Base-by-base conservation (phyloP, 306 rosid genomes). In the Boehmeria nivea region DNA sequence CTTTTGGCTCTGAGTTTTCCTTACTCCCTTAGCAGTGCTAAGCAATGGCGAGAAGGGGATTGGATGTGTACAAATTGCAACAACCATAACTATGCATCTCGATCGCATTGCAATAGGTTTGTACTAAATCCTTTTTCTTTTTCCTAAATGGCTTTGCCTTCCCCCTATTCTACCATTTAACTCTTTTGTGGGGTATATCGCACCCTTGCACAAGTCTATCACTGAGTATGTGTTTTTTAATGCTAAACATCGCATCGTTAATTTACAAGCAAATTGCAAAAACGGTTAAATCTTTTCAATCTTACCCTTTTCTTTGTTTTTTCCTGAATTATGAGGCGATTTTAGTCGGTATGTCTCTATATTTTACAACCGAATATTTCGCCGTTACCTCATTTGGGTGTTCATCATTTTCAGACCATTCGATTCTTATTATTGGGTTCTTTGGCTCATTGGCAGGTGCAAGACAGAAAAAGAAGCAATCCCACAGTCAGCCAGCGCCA, bases 41-140 rank as follows among this genome's bases (percentile, higher is more conserved):
- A 87, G 79, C 99, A 91, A 78, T 91, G 99, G 95, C 87, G 90
- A 43, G 78, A 74, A 43, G 96, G 98, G 39, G 98, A 91, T 73
- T 91, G 98, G 98, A 87, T 87, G 95, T 87, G 99, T 83, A 61
- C 90, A 63, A 86, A 81, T 71, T 91, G 96, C 83, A 81, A 78
- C 70, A 91, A 87, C 55, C 99, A 91, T 75, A 91, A 91, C 69
- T 91, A 91, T 76, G 96, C 99, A 28, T 91, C 99, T 60, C 83
- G 96, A 50, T 70, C 73, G 31, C 81, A 87, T 48, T 91, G 96
- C 76, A 91, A 84, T 81, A 85, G 95, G 99, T 91, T 38, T 65
- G 66, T 71, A 36, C 13, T 55, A 9, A 21, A 23, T 53, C 38
- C 12, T 27, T 14, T 36, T 53, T 53, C 38, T 13, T 27, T 14